phyloP scores from a whole-genome alignment of 768 basidiomycete species.

The Sarcodon aspratus region DNA sequence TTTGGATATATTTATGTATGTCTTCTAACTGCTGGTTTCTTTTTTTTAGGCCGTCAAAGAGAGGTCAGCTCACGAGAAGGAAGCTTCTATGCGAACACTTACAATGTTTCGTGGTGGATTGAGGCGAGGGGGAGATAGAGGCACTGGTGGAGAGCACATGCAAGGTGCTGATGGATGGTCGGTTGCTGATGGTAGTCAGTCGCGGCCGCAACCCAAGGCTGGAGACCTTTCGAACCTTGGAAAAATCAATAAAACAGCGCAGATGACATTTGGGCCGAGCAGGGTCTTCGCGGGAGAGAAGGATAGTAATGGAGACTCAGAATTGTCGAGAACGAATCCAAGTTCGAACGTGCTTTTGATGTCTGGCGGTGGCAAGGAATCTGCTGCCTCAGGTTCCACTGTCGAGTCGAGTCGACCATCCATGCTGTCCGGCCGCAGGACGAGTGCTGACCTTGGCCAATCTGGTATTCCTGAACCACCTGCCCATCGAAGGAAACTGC shows the following conservation, averaged over 20 bases:
- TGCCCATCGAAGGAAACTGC: slow-evolving; percentile 55
- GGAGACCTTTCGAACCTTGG: slow-evolving; percentile 85
- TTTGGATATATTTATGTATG: slow-evolving; percentile 1
- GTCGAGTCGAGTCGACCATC: slow-evolving; percentile 40
- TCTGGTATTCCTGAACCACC: slow-evolving; percentile 33
- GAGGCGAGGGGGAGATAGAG: slow-evolving; percentile 68
- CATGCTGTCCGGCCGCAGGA: slow-evolving; percentile 39
- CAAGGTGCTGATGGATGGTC: slow-evolving; percentile 68
- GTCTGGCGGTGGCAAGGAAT: slow-evolving; percentile 55
- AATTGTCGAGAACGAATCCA: slow-evolving; percentile 72
- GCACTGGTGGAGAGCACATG: slow-evolving; percentile 30
- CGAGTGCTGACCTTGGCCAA: slow-evolving; percentile 37
- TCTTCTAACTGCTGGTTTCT: slow-evolving; percentile 2
- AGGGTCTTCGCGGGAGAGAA: slow-evolving; percentile 77
- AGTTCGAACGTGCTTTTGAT: slow-evolving; percentile 82
- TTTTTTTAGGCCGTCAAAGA: slow-evolving; percentile 67
- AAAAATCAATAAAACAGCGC: slow-evolving; percentile 59
- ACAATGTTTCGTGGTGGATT: slow-evolving; percentile 89
- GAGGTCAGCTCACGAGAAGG: slow-evolving; percentile 76
- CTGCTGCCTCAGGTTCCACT: slow-evolving; percentile 35
- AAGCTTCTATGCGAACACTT: slow-evolving; percentile 44
- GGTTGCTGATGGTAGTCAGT: slow-evolving; percentile 30
- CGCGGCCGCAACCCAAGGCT: slow-evolving; percentile 58
- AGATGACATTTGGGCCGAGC: slow-evolving; percentile 74
- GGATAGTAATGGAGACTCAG: slow-evolving; percentile 50